Conservation (phyloP, 1,284 basidiomycete genomes). For the Sanguinoderma infundibulare region DNA sequence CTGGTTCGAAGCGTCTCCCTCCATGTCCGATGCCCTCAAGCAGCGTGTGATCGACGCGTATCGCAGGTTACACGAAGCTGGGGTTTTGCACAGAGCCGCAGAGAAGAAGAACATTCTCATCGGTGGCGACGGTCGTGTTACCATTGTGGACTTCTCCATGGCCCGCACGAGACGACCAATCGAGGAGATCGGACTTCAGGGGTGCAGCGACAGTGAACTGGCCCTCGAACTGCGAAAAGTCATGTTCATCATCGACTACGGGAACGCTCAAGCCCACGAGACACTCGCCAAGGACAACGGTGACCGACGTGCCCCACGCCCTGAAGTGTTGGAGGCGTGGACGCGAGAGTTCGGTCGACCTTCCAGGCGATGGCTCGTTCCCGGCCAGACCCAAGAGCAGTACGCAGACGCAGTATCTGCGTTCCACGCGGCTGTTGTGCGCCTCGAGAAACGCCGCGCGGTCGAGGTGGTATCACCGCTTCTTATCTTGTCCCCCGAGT, state of each 20-base stretch:
- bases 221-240: slow-evolving; percentile 58
- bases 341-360: slow-evolving; percentile 32
- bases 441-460: not conserved
- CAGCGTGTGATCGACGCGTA: slow-evolving; percentile 24
- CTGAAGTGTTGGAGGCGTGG: slow-evolving; percentile 41
- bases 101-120: slow-evolving; percentile 50
- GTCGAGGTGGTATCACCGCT: not conserved
- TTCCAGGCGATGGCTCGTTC: slow-evolving; percentile 43
- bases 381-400: slow-evolving; percentile 37
- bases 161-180: slow-evolving; percentile 46
- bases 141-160: slow-evolving; percentile 59
- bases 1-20: slow-evolving; percentile 31
- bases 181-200: slow-evolving; percentile 40
- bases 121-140: slow-evolving; percentile 56
- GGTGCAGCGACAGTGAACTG: slow-evolving; percentile 46
- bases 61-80: slow-evolving; percentile 22
- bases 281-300: not conserved
- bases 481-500: not conserved
- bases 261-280: not conserved
- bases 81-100: slow-evolving; percentile 27
- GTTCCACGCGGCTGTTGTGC: not conserved
- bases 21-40: slow-evolving; percentile 31
- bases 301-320: slow-evolving; percentile 25
- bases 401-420: slow-evolving; percentile 26
- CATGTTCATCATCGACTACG: slow-evolving; percentile 52